Conservation (phyloP, 2,329 filamentous ascomycete genomes). For the Fusarium sp. region DNA sequence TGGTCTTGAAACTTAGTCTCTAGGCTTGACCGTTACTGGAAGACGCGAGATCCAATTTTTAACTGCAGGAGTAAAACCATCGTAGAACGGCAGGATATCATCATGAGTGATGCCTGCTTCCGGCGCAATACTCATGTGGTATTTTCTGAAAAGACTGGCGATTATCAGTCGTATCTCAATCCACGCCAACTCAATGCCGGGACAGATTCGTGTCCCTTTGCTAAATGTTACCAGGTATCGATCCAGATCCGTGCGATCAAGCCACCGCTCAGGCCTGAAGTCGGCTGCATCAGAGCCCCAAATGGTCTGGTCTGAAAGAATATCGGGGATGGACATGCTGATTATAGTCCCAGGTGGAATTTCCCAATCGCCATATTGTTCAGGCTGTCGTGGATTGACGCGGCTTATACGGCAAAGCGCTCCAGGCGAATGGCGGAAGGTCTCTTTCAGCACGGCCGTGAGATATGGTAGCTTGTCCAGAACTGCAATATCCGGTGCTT, state of each 20-base stretch:
- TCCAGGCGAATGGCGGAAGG: neutral
- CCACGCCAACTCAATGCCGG: too few species aligned
- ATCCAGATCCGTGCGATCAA: conserved; percentile 5
- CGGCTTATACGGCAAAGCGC: conserved; percentile 6
- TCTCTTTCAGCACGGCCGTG: conserved; percentile 8
- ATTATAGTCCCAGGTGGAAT: conserved; percentile 8
- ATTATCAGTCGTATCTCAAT: too few species aligned
- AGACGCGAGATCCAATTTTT: conserved; percentile 15
- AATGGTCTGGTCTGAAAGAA: neutral
- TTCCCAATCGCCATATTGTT: conserved; percentile 2
- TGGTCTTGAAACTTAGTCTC: neutral
- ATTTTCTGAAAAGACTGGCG: too few species aligned
- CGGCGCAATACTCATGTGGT: too few species aligned
- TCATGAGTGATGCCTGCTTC: neutral
- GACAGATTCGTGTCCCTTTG: too few species aligned
- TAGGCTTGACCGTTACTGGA: neutral
- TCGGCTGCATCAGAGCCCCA: conserved; percentile 1
- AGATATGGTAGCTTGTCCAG: neutral
- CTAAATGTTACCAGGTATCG: neutral
- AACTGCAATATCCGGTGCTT: neutral
- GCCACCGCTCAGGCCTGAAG: conserved; percentile 6
- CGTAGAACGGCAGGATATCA: conserved; percentile 17
- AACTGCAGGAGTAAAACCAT: conserved; percentile 14
- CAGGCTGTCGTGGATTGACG: neutral
- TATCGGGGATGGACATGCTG: conserved; percentile 13